These are phyloP conservation scores for Canna indica DNA, from an alignment of 176 grass and related monocot genomes.

Conservation along the genomic window DNA sequence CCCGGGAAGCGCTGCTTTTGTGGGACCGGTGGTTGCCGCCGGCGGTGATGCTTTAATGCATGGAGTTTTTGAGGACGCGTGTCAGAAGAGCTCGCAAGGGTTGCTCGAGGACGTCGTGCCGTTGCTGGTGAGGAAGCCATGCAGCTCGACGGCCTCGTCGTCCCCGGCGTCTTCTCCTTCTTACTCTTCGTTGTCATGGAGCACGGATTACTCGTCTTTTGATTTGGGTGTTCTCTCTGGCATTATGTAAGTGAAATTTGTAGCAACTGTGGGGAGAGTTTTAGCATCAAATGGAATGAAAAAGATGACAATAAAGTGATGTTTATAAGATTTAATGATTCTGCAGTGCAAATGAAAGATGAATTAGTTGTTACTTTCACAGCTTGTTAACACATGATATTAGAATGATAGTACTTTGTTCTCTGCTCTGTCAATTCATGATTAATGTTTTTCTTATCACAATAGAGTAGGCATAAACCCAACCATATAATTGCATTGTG, in stretches of 20 bases:
- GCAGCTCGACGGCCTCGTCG: background rate
- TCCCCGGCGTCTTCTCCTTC: background rate
- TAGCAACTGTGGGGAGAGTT: background rate
- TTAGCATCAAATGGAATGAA: background rate
- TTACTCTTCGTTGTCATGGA: background rate
- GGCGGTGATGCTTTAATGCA: background rate
- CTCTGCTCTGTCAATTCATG: no score
- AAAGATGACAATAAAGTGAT: no score
- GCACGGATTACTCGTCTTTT: background rate
- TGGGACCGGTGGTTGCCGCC: no score
- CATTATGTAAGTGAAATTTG: background rate
- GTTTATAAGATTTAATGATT: no score
- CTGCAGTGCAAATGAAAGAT: no score
- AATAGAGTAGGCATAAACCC: no score
- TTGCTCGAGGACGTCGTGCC: slow-evolving; percentile 19
- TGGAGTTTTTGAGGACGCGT: background rate
- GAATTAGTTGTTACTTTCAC: no score
- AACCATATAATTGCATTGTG: no score
- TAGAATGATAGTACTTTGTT: no score
- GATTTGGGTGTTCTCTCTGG: background rate
- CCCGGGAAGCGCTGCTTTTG: background rate
- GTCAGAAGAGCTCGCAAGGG: background rate
- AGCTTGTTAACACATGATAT: no score
- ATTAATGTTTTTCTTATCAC: no score
- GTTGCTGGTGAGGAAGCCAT: slow-evolving; percentile 9